Evolutionary conservation across 2,329 filamentous ascomycete genomes (phyloP).

Genomic region (Ramichloridium luteum): DNA sequence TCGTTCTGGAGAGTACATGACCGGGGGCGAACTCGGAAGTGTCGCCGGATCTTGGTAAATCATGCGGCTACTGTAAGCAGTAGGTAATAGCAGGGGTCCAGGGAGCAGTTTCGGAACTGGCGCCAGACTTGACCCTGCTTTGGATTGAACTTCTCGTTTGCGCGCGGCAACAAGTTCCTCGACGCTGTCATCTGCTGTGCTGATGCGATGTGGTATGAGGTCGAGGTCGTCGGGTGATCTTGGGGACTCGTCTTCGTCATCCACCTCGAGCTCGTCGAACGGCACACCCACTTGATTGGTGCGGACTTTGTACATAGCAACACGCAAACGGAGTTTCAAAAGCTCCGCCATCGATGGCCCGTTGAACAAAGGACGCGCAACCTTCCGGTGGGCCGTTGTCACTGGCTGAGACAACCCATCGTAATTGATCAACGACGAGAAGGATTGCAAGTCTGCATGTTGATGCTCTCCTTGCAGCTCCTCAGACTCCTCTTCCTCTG

Average conservation of each 20-base stretch:
- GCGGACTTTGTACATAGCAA: conserved; percentile 63
- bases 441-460: conserved; percentile 21
- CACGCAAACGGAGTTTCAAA: conserved; percentile 53
- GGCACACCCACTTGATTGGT: conserved; percentile 59
- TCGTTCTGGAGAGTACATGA: conserved; percentile 1
- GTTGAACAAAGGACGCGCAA: conserved; percentile 4
- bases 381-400: conserved; percentile 3
- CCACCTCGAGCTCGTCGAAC: conserved; percentile 41
- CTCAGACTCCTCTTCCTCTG: conserved; percentile 15
- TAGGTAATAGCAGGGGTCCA: conserved; percentile 29
- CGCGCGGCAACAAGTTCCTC: conserved; percentile 18
- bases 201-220: too few relatives aligned
- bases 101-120: conserved; percentile 20
- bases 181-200: conserved; percentile 9
- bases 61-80: conserved; percentile 27
- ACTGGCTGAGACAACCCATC: conserved; percentile 28
- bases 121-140: neutral
- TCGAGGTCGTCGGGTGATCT: too few relatives aligned
- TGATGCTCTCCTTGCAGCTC: conserved; percentile 22
- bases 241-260: conserved; percentile 2
- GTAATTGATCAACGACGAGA: conserved; percentile 38
- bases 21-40: conserved; percentile 24
- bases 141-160: conserved; percentile 11
- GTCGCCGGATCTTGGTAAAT: conserved; percentile 20
- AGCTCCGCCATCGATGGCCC: conserved; percentile 43